Evolutionary conservation across 768 basidiomycete genomes (phyloP), one percentile per base, ranked within the genome.

Genomic region (Mycena filopes): DNA sequence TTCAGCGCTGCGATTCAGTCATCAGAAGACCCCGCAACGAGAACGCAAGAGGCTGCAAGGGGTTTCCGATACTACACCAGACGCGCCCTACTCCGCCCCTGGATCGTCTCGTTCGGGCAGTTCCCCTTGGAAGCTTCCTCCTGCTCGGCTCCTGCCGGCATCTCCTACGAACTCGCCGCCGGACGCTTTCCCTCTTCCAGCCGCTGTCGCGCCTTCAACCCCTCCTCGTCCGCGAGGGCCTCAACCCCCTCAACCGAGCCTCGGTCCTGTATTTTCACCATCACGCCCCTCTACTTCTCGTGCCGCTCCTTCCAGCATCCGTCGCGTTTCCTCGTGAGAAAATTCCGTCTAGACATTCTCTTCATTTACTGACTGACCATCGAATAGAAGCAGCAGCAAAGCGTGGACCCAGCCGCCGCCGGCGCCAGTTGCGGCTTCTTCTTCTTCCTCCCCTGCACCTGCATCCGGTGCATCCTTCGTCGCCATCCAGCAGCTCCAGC

Each of bases 401-500:
- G 92, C 90, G 21, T 96, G 94, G 93, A 84, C 84, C 0, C 76
- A 82, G 1, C 81, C 85, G 0, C 83, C 88, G 8, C 82, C 82
- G 1, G 83, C 86, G 63, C 83, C 87, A 0, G 74, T 80, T n/a
- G 77, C 78, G 8, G 78, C 72, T 59, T 66, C 73, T 62, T 71
- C 71, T 45, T 77, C 72, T 59, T 66, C 73, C 61, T 71, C 71
- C 43, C 67, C 75, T 11, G 2, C 36, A 12, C 69, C 82, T 4
- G 72, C 71, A 9, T 70, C 76, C 18, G 80, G 81, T 0, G 80
- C 89, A 61, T 95, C 95, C 1, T 88, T 97, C 42, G 81, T 87
- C 0, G 93, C 90, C n/a, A 98, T 98, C 55, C 96, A 97, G 74
- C 83, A 88, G 73, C 80, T 89, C 46, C 92, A 96, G 74, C 83